These are phyloP conservation scores for Puccinia brachypodii DNA, from an alignment of 1,284 basidiomycete genomes.

Conservation along the genomic window DNA sequence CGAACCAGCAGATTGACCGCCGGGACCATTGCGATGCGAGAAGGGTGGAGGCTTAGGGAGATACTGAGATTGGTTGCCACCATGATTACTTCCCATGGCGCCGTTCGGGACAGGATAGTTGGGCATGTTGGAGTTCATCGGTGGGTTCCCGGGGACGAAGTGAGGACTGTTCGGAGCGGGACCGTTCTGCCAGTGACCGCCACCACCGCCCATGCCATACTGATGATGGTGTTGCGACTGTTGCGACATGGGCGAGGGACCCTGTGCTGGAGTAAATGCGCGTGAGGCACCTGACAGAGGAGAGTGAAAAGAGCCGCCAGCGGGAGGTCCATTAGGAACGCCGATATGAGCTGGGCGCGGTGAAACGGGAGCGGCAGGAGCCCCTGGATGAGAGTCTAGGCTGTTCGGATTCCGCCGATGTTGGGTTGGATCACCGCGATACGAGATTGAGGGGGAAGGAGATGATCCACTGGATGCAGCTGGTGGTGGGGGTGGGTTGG, in stretches of 20 bases:
- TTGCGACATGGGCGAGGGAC: constrained; percentile 26
- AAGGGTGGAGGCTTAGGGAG: constrained; percentile 43
- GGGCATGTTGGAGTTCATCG: constrained; percentile 40
- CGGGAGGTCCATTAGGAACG: constrained; percentile 15
- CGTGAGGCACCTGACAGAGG: constrained; percentile 46
- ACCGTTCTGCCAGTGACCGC: constrained; percentile 40
- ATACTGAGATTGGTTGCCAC: constrained; percentile 25
- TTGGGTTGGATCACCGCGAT: constrained; percentile 29
- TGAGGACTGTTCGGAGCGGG: constrained; percentile 39
- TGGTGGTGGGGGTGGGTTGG: constrained; percentile 39
- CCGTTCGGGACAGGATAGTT: constrained; percentile 41
- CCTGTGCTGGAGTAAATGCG: constrained; percentile 43
- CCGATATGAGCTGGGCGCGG: constrained; percentile 33
- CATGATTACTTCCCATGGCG: constrained; percentile 3
- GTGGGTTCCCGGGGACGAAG: constrained; percentile 21
- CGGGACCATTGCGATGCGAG: constrained; percentile 41
- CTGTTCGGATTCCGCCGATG: constrained; percentile 29
- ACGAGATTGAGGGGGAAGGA: constrained; percentile 47
- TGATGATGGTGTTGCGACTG: constrained; percentile 31
- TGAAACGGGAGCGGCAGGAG: constrained; percentile 20
- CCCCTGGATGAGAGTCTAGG: constrained; percentile 12
- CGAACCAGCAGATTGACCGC: not conserved
- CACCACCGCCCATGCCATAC: not conserved
- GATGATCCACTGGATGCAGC: constrained; percentile 24
- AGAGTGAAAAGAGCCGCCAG: constrained; percentile 31